These are phyloP conservation scores for Mucuna pruriens DNA, from an alignment of 306 rosid genomes.

Conservation along the genomic window DNA sequence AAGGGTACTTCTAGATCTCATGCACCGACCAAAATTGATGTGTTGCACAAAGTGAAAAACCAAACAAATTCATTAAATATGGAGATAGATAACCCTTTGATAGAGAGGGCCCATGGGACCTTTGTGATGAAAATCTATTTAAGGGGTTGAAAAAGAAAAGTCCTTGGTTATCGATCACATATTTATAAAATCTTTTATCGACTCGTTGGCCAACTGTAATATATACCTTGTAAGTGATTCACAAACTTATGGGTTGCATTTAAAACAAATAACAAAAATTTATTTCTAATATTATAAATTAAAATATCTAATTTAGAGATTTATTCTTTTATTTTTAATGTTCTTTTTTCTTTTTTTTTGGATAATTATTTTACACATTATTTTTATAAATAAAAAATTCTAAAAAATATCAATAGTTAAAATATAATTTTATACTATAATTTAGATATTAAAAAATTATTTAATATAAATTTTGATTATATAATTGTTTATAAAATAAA, in stretches of 20 bases:
- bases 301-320: too few relatives aligned
- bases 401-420: too few relatives aligned
- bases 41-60: background rate
- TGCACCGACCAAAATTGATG: background rate
- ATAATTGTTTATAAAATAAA: too few relatives aligned
- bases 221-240: background rate
- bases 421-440: too few relatives aligned
- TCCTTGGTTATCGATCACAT: conserved; percentile 17
- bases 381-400: too few relatives aligned
- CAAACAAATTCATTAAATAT: conserved; percentile 33
- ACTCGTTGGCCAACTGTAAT: background rate
- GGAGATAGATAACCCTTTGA: conserved; percentile 36
- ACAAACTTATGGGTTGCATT: background rate
- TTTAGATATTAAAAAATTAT: too few relatives aligned
- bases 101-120: conserved; percentile 29
- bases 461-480: too few relatives aligned
- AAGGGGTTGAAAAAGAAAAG: conserved; percentile 35
- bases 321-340: too few relatives aligned
- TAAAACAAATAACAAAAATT: background rate
- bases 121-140: conserved; percentile 6
- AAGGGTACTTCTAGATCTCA: background rate
- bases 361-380: too few relatives aligned
- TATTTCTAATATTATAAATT: too few relatives aligned
- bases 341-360: too few relatives aligned
- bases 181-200: background rate